Evolutionary conservation across 2,329 filamentous ascomycete species (phyloP).

Genomic region (Colletotrichum karsti): DNA sequence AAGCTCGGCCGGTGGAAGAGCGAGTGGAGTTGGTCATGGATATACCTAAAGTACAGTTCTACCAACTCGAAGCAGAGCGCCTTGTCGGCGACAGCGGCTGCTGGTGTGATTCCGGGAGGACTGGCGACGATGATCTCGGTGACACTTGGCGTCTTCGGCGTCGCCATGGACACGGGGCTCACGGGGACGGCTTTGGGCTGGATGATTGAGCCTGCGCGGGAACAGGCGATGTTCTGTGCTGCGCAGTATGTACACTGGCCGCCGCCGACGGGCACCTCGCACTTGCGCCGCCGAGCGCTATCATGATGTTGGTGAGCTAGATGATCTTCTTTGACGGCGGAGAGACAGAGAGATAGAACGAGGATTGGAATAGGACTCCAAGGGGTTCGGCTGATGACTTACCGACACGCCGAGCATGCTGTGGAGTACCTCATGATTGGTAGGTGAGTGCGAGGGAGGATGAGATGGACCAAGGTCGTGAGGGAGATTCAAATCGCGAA

Average conservation of each 20-base stretch:
- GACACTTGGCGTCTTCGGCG: conserved; percentile 19
- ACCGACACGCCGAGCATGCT: conserved; percentile 31
- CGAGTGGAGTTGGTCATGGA: conserved; percentile 43
- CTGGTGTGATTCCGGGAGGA: conserved; percentile 19
- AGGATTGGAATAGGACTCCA: background rate
- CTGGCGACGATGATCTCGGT: conserved; percentile 22
- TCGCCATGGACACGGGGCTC: conserved; percentile 19
- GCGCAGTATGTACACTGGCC: conserved; percentile 30
- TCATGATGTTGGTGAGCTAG: conserved; percentile 1
- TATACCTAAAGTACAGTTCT: conserved; percentile 42
- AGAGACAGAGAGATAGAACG: background rate
- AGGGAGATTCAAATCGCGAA: background rate
- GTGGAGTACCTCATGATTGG: conserved; percentile 29
- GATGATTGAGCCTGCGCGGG: conserved; percentile 30
- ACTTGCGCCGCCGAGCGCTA: conserved; percentile 30
- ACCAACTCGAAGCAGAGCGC: conserved; percentile 34
- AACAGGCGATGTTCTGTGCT: conserved; percentile 29
- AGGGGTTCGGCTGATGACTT: conserved; percentile 5
- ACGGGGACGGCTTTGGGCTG: conserved; percentile 28
- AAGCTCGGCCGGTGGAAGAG: conserved; percentile 41
- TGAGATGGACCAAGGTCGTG: background rate
- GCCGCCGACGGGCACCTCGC: conserved; percentile 26
- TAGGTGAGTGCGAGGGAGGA: background rate
- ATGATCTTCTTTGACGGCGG: background rate
- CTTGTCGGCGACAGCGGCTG: conserved; percentile 28